A percentile compares a stretch with the other conserved stretches of the same genome.
These are phyloP conservation scores for Cladosporium sp. DNA, from an alignment of 2,329 filamentous ascomycete genomes.

Conservation along the genomic window DNA sequence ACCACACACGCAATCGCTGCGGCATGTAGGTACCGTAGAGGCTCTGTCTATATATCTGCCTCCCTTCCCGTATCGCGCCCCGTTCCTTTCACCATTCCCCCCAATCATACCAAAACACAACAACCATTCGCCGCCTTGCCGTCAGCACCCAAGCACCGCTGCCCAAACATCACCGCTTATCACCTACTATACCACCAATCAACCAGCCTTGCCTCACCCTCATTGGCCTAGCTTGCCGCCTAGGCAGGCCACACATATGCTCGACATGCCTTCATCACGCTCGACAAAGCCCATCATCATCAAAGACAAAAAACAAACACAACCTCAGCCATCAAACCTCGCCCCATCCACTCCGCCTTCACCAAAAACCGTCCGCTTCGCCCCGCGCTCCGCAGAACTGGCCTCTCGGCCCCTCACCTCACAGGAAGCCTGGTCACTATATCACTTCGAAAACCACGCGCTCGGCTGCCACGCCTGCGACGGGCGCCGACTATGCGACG, in stretches of 20 bases:
- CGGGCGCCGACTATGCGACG: not conserved
- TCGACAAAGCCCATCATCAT: constrained; percentile 22
- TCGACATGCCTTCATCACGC: constrained; percentile 6
- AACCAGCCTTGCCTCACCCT: not conserved
- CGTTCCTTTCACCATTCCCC: not conserved
- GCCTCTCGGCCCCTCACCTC: constrained; percentile 39
- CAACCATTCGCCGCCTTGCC: constrained; percentile 11
- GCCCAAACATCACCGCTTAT: constrained; percentile 9
- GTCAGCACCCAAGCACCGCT: constrained; percentile 4
- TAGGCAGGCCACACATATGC: constrained; percentile 4
- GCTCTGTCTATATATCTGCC: constrained; percentile 6
- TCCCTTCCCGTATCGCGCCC: constrained; percentile 5
- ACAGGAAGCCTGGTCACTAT: constrained; percentile 43
- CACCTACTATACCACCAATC: no score
- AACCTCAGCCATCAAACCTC: constrained; percentile 17
- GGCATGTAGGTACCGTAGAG: constrained; percentile 8
- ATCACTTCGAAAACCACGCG: constrained; percentile 47
- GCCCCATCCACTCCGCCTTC: constrained; percentile 25
- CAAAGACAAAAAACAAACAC: constrained; percentile 20
- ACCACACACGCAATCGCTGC: not conserved
- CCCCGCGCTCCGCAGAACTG: constrained; percentile 20
- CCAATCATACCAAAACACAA: constrained; percentile 10
- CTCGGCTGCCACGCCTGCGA: constrained; percentile 41
- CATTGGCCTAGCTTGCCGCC: constrained; percentile 10
- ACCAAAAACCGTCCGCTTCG: constrained; percentile 30